phyloP scores from a whole-genome alignment of 441 rosid genomes.

The Corymbia citriodora region DNA sequence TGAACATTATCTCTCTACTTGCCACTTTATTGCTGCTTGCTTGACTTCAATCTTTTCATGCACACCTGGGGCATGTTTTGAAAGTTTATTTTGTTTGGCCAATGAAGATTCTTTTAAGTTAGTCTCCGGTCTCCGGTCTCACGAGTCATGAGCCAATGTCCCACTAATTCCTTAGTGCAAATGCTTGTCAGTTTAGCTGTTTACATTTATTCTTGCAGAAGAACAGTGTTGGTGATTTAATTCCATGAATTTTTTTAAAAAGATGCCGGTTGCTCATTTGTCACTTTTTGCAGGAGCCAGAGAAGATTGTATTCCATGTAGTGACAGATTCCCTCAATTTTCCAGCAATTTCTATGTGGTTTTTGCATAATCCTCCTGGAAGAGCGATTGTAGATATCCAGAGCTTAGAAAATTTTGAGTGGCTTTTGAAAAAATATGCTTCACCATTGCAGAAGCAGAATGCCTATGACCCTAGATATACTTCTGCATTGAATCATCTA shows the following conservation, averaged over 20 bases:
- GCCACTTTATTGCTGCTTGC: background rate
- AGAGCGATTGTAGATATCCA: constrained; percentile 60
- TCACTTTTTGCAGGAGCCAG: constrained; percentile 54
- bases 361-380: constrained; percentile 61
- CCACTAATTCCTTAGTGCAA: background rate
- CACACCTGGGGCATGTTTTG: background rate
- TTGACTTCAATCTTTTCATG: background rate
- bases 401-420: constrained; percentile 55
- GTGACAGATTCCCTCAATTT: constrained; percentile 81
- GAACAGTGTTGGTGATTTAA: background rate
- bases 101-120: background rate
- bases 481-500: constrained; percentile 69
- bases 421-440: constrained; percentile 43
- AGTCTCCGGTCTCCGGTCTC: background rate
- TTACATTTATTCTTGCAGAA: background rate
- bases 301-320: constrained; percentile 71
- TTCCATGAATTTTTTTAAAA: background rate
- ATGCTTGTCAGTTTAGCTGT: background rate
- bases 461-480: constrained; percentile 61
- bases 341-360: constrained; percentile 95
- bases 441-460: constrained; percentile 46
- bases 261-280: background rate
- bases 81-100: background rate
- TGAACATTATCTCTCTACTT: background rate
- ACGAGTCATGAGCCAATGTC: background rate